These are phyloP conservation scores for Zalerion maritima DNA, from an alignment of 495 filamentous ascomycete genomes.

Conservation along the genomic window DNA sequence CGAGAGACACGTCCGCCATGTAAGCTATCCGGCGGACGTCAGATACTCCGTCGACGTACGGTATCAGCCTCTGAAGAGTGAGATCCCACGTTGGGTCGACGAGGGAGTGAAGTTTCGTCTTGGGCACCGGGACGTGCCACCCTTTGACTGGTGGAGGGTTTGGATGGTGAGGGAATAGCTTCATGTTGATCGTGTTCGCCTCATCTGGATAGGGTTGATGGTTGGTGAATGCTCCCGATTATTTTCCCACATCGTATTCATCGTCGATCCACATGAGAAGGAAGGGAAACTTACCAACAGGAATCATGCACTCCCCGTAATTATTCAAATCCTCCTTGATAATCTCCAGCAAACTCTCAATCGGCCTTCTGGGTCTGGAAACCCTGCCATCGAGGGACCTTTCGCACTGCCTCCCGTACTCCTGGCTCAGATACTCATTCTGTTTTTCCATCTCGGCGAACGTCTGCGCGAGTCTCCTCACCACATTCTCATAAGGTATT, in stretches of 20 bases:
- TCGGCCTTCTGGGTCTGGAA: slow-evolving; percentile 31
- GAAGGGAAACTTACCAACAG: slow-evolving; percentile 46
- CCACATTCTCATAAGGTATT: slow-evolving; percentile 61
- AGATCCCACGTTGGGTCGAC: slow-evolving; percentile 86
- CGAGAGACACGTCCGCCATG: slow-evolving; percentile 69
- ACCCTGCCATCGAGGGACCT: too few species aligned
- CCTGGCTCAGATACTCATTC: slow-evolving; percentile 54
- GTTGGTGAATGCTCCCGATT: not conserved
- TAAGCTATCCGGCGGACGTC: slow-evolving; percentile 73
- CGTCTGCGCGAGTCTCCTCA: slow-evolving; percentile 66
- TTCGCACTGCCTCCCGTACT: too few species aligned
- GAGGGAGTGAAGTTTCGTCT: slow-evolving; percentile 53
- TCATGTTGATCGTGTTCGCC: slow-evolving; percentile 90
- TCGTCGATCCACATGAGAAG: not conserved
- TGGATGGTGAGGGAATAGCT: slow-evolving; percentile 74
- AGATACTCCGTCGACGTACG: slow-evolving; percentile 79
- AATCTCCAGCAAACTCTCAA: slow-evolving; percentile 76
- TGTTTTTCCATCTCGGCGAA: slow-evolving; percentile 85
- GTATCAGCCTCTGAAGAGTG: slow-evolving; percentile 69
- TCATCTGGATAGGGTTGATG: slow-evolving; percentile 55
- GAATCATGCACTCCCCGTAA: slow-evolving; percentile 96
- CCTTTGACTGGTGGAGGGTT: slow-evolving; percentile 62
- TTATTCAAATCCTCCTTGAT: slow-evolving; percentile 92
- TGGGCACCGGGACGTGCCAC: slow-evolving; percentile 84
- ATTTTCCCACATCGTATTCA: slow-evolving; percentile 7